Base-by-base conservation (phyloP, 2,329 filamentous ascomycete species). In the Clonostachys solani region DNA sequence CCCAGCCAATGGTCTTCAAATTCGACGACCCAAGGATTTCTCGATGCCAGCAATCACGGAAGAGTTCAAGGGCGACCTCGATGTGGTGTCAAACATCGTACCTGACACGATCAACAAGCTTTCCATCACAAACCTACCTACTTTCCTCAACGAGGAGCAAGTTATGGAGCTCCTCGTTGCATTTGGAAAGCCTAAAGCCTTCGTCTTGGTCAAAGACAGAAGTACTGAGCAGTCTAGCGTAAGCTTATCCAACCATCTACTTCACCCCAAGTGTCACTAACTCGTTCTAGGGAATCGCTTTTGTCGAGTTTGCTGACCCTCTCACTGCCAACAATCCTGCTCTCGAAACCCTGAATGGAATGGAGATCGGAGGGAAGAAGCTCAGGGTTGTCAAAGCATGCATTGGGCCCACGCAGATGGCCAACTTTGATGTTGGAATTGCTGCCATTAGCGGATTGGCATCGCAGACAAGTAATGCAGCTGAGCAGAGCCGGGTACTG, bases 381-480 rank as follows among this genome's bases (percentile, higher is more conserved):
- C 78, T 99, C 47, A 92, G 87, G 71, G 91, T 96, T 35, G 77
- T 82, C 54, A 89, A 92, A 61, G 95, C 94, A 33, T 95, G 92
- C 66, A 88, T 96, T 54, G 94, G 94, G 56, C 86, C 90, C 51
- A 92, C 91, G n/a, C 94, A 99, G 65, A 91, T 91, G 18, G 79
- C 89, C 42, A 91, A 91, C 52, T 80, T 95, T 38, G 94, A 99
- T 61, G 95, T 96, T 78, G 90, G 92, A 47, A 92, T 99, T 52
- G 95, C 94, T 57, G 94, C 94, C 52, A 97, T 99, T 84, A 95
- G 92, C 44, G 91, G 96, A 81, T 87, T 99, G 58, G 94, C 94
- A 36, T 92, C 92, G 49, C 95, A 94, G 17, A 89, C 85, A 4
- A 87, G 88, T 36, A 79, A 79, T 47, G 87, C 92, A 50, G 75